Percentiles rank a stretch among this genome's conserved stretches.
phyloP scores from a whole-genome alignment of 305 asterid species.

The Rubia occidens region DNA sequence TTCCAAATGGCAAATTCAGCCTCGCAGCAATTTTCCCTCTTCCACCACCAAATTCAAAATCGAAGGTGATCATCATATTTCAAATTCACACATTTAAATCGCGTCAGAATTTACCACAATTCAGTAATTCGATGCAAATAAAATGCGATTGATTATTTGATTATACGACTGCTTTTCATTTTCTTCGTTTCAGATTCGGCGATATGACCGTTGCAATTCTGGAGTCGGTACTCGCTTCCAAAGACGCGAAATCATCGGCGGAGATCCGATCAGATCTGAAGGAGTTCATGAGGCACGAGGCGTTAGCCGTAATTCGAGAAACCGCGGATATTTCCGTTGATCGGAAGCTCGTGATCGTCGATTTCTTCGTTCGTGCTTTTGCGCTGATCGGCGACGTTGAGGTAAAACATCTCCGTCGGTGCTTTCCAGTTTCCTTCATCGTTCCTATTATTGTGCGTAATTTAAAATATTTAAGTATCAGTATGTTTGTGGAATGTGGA shows the following conservation, averaged over 20 bases:
- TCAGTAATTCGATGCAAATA: neutral
- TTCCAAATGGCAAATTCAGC: conserved; percentile 27
- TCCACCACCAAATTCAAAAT: conserved; percentile 41
- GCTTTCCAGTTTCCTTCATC: neutral
- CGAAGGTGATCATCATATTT: conserved; percentile 37
- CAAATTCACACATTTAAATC: neutral
- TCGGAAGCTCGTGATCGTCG: conserved; percentile 52
- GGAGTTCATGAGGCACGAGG: conserved; percentile 55
- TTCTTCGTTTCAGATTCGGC: conserved; percentile 36
- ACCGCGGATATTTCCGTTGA: conserved; percentile 39
- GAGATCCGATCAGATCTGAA: conserved; percentile 37
- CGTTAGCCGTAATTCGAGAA: conserved; percentile 44
- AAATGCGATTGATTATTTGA: neutral
- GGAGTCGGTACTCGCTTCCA: conserved; percentile 44
- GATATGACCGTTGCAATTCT: conserved; percentile 50
- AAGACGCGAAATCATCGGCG: conserved; percentile 37
- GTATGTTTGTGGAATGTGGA: neutral
- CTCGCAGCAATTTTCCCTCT: conserved; percentile 47
- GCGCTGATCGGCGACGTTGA: conserved; percentile 60
- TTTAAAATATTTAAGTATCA: no score
- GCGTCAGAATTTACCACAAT: neutral
- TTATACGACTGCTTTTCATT: neutral
- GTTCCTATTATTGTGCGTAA: no score
- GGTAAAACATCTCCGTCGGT: conserved; percentile 26
- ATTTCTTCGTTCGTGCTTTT: conserved; percentile 54